phyloP scores from a whole-genome alignment of 495 filamentous ascomycete species.

The Penicillium verhagenii region DNA sequence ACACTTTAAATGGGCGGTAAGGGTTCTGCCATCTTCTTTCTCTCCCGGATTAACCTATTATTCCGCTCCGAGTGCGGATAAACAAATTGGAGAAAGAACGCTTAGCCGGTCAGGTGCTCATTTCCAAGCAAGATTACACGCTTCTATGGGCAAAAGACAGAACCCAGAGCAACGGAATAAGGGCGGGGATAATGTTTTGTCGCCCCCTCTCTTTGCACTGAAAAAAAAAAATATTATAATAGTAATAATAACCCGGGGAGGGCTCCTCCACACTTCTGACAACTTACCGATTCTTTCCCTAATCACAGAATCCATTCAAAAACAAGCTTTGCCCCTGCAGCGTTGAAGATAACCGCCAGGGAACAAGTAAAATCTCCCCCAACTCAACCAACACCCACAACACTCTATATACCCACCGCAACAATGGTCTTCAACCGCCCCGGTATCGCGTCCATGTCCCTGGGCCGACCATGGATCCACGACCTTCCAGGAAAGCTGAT shows the following conservation, averaged over 20 bases:
- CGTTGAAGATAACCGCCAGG: not conserved
- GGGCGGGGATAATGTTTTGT: slow-evolving; percentile 24
- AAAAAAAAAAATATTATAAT: not conserved
- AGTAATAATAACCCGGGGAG: not conserved
- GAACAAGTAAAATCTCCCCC: not conserved
- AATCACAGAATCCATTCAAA: not conserved
- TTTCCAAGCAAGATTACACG: not conserved
- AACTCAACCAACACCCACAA: not conserved
- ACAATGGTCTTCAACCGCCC: slow-evolving; percentile 41
- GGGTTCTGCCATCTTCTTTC: not conserved
- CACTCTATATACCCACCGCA: not conserved
- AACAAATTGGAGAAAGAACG: not conserved
- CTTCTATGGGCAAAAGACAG: slow-evolving; percentile 5
- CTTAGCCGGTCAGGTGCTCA: slow-evolving; percentile 18
- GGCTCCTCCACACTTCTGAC: not conserved
- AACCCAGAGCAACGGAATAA: slow-evolving; percentile 1
- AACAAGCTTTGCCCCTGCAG: not conserved
- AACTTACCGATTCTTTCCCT: not conserved
- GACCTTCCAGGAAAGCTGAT: slow-evolving; percentile 63
- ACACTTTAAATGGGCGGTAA: not conserved
- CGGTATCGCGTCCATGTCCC: slow-evolving; percentile 69
- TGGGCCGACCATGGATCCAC: slow-evolving; percentile 68
- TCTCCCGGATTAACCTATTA: not conserved
- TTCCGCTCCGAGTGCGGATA: not conserved
- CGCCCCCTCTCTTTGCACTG: not conserved